Evolutionary conservation across 805 yeast genomes (phyloP).

Genomic region (Saturnispora hagleri): DNA sequence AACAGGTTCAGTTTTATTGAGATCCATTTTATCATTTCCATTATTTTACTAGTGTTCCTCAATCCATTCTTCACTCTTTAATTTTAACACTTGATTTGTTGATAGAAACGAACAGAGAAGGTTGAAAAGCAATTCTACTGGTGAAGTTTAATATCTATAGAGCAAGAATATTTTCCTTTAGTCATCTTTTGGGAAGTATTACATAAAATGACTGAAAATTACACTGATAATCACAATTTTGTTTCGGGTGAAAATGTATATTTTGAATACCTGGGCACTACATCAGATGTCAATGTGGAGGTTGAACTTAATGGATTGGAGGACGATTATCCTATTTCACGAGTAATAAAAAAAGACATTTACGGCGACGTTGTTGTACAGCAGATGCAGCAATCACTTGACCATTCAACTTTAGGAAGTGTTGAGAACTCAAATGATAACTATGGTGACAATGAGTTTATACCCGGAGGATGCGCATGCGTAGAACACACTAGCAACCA

Average conservation of each 20-base stretch:
- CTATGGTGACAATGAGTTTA: not conserved
- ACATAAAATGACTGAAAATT: conserved; percentile 1
- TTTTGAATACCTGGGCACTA: conserved; percentile 15
- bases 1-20: not conserved
- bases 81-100: not conserved
- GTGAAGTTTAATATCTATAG: not conserved
- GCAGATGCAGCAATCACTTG: conserved; percentile 26
- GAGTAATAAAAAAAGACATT: conserved; percentile 55
- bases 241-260: conserved; percentile 20
- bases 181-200: not conserved
- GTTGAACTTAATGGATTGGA: conserved; percentile 46
- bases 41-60: not conserved
- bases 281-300: conserved; percentile 19
- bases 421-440: not conserved
- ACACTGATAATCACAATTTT: conserved; percentile 4
- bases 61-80: not conserved
- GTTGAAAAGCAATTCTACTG: not conserved
- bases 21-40: not conserved
- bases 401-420: not conserved
- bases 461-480: not conserved
- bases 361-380: conserved; percentile 76
- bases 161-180: no score
- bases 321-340: conserved; percentile 60
- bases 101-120: not conserved
- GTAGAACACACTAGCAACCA: not conserved